These are phyloP conservation scores for Pestalotiopsis sp. DNA, from an alignment of 2,329 filamentous ascomycete genomes.

Conservation along the genomic window DNA sequence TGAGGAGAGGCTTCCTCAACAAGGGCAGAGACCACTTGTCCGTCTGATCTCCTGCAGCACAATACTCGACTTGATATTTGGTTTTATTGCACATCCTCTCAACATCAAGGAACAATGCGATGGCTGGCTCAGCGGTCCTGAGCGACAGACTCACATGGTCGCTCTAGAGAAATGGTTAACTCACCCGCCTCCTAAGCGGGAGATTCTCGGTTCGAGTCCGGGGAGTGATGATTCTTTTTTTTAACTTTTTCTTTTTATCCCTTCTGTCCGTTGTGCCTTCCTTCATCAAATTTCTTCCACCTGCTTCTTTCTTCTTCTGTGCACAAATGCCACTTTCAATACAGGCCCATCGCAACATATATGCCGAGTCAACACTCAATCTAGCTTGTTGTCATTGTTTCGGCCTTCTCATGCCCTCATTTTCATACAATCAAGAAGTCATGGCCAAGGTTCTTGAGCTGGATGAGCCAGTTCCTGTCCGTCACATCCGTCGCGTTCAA, in stretches of 20 bases:
- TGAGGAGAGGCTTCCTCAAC: no score
- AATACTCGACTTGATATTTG: background rate
- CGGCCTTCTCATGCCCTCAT: background rate
- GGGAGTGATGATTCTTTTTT: background rate
- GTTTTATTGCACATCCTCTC: background rate
- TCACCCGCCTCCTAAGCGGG: slow-evolving; percentile 10
- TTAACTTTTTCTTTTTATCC: background rate
- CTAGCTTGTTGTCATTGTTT: background rate
- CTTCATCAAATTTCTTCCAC: background rate
- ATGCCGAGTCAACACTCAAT: no score
- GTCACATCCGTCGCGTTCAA: slow-evolving; percentile 17
- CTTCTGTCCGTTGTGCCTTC: background rate
- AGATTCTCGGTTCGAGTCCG: slow-evolving; percentile 11
- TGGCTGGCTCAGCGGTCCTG: background rate
- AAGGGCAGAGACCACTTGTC: background rate
- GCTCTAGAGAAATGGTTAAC: slow-evolving; percentile 12
- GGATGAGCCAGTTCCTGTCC: slow-evolving; percentile 38
- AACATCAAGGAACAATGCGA: background rate
- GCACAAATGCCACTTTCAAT: no score
- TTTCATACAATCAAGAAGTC: slow-evolving; percentile 47
- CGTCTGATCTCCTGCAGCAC: background rate
- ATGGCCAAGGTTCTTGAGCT: slow-evolving; percentile 42
- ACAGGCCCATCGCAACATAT: background rate
- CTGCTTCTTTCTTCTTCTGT: no score
- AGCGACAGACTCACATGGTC: background rate